Conservation (phyloP, 2,329 filamentous ascomycete genomes). For the Scedosporium apiospermum region DNA sequence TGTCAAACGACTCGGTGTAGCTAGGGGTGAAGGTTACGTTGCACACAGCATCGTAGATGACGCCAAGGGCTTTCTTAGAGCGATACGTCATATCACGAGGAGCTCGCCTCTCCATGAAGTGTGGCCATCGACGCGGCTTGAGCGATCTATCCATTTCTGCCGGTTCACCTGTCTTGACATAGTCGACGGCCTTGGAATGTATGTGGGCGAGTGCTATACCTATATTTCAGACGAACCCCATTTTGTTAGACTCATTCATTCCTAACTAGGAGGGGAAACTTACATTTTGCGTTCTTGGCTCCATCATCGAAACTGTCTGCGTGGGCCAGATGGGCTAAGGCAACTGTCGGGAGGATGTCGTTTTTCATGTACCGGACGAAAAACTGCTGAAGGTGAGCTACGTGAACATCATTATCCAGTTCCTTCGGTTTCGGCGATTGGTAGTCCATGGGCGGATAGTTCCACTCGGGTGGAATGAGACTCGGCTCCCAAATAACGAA, state of each 20-base stretch:
- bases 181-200: slow-evolving; percentile 90
- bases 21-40: slow-evolving; percentile 60
- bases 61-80: slow-evolving; percentile 65
- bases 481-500: slow-evolving; percentile 83
- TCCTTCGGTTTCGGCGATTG: slow-evolving; percentile 44
- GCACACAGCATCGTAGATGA: slow-evolving; percentile 69
- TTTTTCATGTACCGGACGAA: slow-evolving; percentile 93
- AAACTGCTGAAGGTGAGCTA: slow-evolving; percentile 69
- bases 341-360: slow-evolving; percentile 70
- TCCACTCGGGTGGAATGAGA: slow-evolving; percentile 62
- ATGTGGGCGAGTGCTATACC: slow-evolving; percentile 63
- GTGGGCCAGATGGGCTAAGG: slow-evolving; percentile 68
- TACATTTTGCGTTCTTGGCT: slow-evolving; percentile 59
- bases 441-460: slow-evolving; percentile 71
- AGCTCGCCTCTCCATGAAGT: slow-evolving; percentile 71
- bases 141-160: slow-evolving; percentile 57
- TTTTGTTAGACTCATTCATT: background rate
- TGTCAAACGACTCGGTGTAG: slow-evolving; percentile 67
- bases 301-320: slow-evolving; percentile 57
- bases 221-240: slow-evolving; percentile 15
- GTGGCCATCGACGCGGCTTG: slow-evolving; percentile 60
- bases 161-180: slow-evolving; percentile 77
- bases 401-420: slow-evolving; percentile 53
- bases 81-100: slow-evolving; percentile 43
- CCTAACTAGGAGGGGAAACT: slow-evolving; percentile 17